These are phyloP conservation scores for Fusarium irregulare DNA, from an alignment of 2,329 filamentous ascomycete species.

Conservation along the genomic window DNA sequence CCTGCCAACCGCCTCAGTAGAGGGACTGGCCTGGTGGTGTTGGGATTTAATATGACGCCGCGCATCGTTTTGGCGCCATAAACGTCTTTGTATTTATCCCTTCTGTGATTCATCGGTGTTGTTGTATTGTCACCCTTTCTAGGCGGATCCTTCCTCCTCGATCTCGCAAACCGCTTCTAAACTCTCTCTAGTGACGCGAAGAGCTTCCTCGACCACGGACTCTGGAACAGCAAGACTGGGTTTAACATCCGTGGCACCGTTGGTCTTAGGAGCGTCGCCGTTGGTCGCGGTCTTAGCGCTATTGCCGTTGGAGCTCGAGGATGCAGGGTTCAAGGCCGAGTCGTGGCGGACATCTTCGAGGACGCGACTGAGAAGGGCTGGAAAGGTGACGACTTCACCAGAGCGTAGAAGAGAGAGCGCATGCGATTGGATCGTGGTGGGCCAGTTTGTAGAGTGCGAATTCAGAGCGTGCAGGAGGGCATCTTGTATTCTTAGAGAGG, in stretches of 20 bases:
- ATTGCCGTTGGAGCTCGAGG: slow-evolving; percentile 48
- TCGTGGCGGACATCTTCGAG: slow-evolving; percentile 71
- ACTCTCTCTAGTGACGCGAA: slow-evolving; percentile 69
- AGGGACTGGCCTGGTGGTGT: not conserved
- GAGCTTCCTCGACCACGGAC: slow-evolving; percentile 69
- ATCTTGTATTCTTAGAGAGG: slow-evolving; percentile 66
- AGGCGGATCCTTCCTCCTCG: slow-evolving; percentile 43
- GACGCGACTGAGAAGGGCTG: slow-evolving; percentile 69
- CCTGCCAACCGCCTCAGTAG: not conserved
- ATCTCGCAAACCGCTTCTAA: slow-evolving; percentile 63
- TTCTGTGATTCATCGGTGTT: not conserved
- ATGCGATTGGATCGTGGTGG: slow-evolving; percentile 68
- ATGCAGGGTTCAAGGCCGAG: slow-evolving; percentile 46
- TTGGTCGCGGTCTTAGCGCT: slow-evolving; percentile 49
- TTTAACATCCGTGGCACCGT: slow-evolving; percentile 43
- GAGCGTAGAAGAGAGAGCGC: slow-evolving; percentile 70
- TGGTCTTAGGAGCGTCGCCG: slow-evolving; percentile 48
- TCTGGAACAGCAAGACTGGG: slow-evolving; percentile 66
- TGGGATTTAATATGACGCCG: not conserved
- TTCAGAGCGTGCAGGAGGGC: slow-evolving; percentile 71
- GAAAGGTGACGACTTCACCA: slow-evolving; percentile 69
- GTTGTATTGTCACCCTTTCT: not conserved
- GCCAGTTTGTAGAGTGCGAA: slow-evolving; percentile 71
- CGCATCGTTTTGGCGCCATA: not conserved
- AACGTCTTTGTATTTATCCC: not conserved